phyloP scores from a whole-genome alignment of 2,329 filamentous ascomycete genomes.

The Hirsutella minnesotensis region DNA sequence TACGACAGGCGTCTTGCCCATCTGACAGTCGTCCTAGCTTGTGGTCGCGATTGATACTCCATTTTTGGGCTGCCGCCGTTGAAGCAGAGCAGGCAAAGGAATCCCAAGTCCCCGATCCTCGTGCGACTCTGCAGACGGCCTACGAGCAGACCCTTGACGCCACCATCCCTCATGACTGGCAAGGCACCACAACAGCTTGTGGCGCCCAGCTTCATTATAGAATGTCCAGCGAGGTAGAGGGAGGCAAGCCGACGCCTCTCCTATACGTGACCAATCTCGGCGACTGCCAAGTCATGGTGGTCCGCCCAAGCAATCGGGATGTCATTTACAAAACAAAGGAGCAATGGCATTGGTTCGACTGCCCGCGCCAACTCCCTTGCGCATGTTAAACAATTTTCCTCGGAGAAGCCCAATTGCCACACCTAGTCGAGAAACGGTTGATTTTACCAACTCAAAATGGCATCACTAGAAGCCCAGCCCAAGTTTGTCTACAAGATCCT shows the following conservation, averaged over 20 bases:
- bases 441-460: too few species aligned
- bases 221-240: slow-evolving; percentile 23
- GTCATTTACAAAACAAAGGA: slow-evolving; percentile 80
- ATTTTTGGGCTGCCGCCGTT: slow-evolving; percentile 81
- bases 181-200: slow-evolving; percentile 80
- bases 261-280: slow-evolving; percentile 88
- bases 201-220: slow-evolving; percentile 65
- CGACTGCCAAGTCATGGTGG: slow-evolving; percentile 80
- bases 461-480: slow-evolving; percentile 13
- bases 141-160: slow-evolving; percentile 75
- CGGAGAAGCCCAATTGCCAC: too few species aligned
- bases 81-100: slow-evolving; percentile 46
- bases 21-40: slow-evolving; percentile 37
- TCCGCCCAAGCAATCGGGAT: slow-evolving; percentile 58
- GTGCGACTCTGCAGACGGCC: slow-evolving; percentile 65
- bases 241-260: slow-evolving; percentile 38
- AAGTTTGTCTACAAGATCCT: slow-evolving; percentile 50
- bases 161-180: slow-evolving; percentile 66
- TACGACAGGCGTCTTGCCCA: not conserved
- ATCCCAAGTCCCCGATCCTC: slow-evolving; percentile 49
- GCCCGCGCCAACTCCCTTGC: slow-evolving; percentile 86
- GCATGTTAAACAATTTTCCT: too few species aligned
- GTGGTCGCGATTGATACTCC: slow-evolving; percentile 83
- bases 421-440: too few species aligned
- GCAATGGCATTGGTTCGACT: slow-evolving; percentile 99